Evolutionary conservation across 1,139 yeast species (phyloP).

Genomic region (Hansenula lynferdii): DNA sequence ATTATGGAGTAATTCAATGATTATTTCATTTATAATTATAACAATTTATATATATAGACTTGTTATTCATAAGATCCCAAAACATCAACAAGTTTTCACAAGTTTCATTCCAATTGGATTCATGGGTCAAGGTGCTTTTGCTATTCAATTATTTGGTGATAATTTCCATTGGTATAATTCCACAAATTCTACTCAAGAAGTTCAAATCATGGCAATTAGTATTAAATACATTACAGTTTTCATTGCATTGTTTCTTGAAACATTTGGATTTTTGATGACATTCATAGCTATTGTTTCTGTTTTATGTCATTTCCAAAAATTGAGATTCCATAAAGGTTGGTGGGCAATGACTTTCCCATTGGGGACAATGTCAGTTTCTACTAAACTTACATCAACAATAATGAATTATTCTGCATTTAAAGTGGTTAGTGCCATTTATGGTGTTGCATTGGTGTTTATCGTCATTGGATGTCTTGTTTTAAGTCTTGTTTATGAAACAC

Average conservation of each 20-base stretch:
- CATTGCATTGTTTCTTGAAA: constrained; percentile 48
- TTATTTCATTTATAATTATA: constrained; percentile 52
- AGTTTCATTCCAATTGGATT: constrained; percentile 63
- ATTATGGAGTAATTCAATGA: constrained; percentile 65
- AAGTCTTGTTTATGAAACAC: too few relatives aligned
- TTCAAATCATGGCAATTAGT: not conserved
- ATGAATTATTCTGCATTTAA: too few relatives aligned
- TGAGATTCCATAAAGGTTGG: constrained; percentile 55
- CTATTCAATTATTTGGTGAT: constrained; percentile 55
- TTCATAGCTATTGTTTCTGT: constrained; percentile 45
- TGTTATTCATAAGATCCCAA: constrained; percentile 56
- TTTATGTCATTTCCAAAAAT: too few relatives aligned
- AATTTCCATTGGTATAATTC: constrained; percentile 23
- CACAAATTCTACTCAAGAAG: not conserved
- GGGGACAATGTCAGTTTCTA: constrained; percentile 71
- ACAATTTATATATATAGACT: constrained; percentile 57
- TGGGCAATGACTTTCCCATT: constrained; percentile 92
- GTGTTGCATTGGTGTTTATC: too few relatives aligned
- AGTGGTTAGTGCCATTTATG: too few relatives aligned
- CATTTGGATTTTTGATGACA: too few relatives aligned
- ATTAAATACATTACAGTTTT: constrained; percentile 43
- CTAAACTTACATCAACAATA: too few relatives aligned
- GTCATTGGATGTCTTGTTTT: too few relatives aligned
- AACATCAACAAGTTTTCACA: constrained; percentile 39
- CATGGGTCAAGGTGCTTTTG: constrained; percentile 79